A percentile compares a stretch with the other conserved stretches of the same genome.
phyloP scores from a whole-genome alignment of 176 grass and related monocot genomes.

The Typha latifolia region DNA sequence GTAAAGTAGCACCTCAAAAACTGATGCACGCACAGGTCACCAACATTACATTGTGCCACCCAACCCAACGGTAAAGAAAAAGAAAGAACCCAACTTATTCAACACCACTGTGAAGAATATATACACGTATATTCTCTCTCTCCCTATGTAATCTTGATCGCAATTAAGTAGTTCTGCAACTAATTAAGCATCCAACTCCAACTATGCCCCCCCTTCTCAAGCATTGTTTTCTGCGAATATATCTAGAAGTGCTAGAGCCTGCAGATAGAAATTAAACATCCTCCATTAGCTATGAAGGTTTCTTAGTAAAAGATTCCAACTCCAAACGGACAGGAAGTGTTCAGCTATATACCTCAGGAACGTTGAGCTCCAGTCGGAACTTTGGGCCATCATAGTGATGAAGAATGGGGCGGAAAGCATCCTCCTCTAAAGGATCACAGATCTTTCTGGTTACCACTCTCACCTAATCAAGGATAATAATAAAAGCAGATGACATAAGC shows the following conservation, averaged over 20 bases:
- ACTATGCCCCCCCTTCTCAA: slow-evolving; percentile 16
- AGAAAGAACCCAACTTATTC: neutral
- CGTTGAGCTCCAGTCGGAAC: slow-evolving; percentile 82
- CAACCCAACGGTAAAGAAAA: no score
- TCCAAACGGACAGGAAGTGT: neutral
- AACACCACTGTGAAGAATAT: neutral
- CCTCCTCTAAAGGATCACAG: slow-evolving; percentile 75
- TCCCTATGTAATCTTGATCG: neutral
- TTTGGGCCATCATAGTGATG: slow-evolving; percentile 99
- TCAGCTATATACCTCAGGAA: slow-evolving; percentile 48
- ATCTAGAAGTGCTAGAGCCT: slow-evolving; percentile 75
- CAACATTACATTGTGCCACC: no score
- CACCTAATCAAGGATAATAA: slow-evolving; percentile 38
- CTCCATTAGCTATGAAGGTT: neutral
- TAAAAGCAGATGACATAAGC: neutral
- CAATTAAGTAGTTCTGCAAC: neutral
- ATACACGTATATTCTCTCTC: neutral
- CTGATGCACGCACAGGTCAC: no score
- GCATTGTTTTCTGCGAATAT: slow-evolving; percentile 69
- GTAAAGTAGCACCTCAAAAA: no score
- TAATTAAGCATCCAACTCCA: neutral
- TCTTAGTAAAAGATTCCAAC: no score
- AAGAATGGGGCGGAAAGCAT: slow-evolving; percentile 91
- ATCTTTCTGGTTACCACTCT: slow-evolving; percentile 71
- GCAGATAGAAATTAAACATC: slow-evolving; percentile 15